Conservation (phyloP, 2,329 filamentous ascomycete species). For the Fusarium citri region DNA sequence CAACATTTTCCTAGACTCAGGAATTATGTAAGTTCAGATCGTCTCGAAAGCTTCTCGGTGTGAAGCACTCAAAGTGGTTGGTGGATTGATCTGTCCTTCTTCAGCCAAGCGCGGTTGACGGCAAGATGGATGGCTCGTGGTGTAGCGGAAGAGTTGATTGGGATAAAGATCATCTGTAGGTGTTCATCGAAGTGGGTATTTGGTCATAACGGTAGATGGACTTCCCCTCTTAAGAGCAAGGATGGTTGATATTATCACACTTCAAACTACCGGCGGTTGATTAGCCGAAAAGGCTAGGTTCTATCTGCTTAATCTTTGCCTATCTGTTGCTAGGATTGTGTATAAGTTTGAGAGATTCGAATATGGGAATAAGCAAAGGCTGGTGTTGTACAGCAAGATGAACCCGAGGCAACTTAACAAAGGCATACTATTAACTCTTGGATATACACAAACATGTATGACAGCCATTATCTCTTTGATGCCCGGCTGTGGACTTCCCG, state of each 20-base stretch:
- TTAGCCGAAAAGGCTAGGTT: not conserved
- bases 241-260: conserved; percentile 12
- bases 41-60: not conserved
- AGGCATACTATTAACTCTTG: not conserved
- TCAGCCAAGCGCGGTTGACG: not conserved
- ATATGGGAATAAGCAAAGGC: not conserved
- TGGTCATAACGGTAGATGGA: not conserved
- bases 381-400: not conserved
- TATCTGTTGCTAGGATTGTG: not conserved
- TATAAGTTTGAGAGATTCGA: not conserved
- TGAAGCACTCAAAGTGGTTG: conserved; percentile 5
- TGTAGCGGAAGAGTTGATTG: conserved; percentile 10
- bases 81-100: not conserved
- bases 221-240: conserved; percentile 21
- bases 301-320: not conserved
- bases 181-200: conserved; percentile 18
- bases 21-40: not conserved
- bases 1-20: not conserved
- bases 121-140: conserved; percentile 8
- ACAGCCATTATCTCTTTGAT: not conserved
- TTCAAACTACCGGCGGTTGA: conserved; percentile 9
- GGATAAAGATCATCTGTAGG: conserved; percentile 14
- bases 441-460: not conserved
- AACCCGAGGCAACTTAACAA: not conserved
- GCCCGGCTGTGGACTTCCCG: not conserved